phyloP scores from a whole-genome alignment of 495 filamentous ascomycete genomes.

The Aspergillus asperescens region DNA sequence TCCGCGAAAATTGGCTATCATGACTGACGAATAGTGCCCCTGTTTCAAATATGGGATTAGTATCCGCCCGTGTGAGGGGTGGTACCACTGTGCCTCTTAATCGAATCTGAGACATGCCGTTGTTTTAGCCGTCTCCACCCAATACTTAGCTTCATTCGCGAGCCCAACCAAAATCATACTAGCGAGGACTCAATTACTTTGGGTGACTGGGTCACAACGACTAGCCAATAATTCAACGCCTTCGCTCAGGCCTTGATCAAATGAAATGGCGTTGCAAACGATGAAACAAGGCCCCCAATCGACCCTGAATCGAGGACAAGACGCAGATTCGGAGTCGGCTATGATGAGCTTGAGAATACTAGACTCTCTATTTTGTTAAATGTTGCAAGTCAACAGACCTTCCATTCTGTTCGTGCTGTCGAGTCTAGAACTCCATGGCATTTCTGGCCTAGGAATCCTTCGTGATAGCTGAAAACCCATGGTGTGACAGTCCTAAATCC shows the following conservation, averaged over 20 bases:
- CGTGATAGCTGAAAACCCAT: constrained; percentile 19
- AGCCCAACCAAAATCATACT: background rate
- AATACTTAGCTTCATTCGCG: constrained; percentile 4
- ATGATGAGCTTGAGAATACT: background rate
- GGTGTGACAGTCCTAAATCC: constrained; percentile 13
- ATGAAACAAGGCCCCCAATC: background rate
- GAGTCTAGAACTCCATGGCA: background rate
- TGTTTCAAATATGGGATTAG: constrained; percentile 22
- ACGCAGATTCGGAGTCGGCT: background rate
- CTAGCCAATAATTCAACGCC: constrained; percentile 17
- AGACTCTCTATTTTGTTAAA: background rate
- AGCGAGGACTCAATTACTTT: constrained; percentile 5
- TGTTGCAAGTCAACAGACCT: background rate
- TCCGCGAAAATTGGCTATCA: background rate
- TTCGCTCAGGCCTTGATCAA: constrained; percentile 5
- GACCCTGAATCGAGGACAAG: background rate
- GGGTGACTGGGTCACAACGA: constrained; percentile 16
- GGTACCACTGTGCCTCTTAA: background rate
- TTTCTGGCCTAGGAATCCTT: constrained; percentile 7
- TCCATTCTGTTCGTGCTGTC: background rate
- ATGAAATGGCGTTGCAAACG: constrained; percentile 1
- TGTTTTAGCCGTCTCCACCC: constrained; percentile 12
- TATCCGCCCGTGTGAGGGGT: constrained; percentile 6
- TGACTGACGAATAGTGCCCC: background rate
- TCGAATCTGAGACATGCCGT: constrained; percentile 24